Conservation (phyloP, 2,329 filamentous ascomycete species). For the Albifimbria verrucaria region DNA sequence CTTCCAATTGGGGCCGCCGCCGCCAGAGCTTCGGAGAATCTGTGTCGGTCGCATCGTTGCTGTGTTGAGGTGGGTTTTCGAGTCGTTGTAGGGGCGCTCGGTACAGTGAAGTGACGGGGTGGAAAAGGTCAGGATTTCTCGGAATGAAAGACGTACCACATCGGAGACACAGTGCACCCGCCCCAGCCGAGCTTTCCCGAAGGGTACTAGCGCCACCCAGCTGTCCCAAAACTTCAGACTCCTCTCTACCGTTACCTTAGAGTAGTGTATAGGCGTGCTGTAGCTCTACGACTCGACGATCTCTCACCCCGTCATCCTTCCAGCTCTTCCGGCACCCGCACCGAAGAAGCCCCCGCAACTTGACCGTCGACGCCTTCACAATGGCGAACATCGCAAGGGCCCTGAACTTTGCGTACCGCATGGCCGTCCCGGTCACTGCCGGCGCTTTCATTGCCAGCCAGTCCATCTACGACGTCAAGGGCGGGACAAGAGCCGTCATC, state of each 20-base stretch:
- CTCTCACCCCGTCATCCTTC: no score
- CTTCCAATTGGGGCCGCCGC: conserved; percentile 30
- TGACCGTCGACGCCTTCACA: conserved; percentile 8
- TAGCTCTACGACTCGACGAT: no score
- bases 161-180: conserved; percentile 21
- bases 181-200: conserved; percentile 32
- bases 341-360: neutral
- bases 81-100: conserved; percentile 16
- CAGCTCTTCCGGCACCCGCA: neutral
- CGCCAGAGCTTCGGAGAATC: conserved; percentile 24
- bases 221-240: conserved; percentile 1
- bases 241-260: no score
- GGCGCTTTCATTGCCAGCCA: conserved; percentile 67
- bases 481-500: conserved; percentile 92
- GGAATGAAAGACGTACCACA: neutral
- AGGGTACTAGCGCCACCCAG: conserved; percentile 24
- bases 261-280: no score
- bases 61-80: conserved; percentile 17
- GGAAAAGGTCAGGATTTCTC: conserved; percentile 25
- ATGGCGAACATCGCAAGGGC: conserved; percentile 56
- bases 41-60: conserved; percentile 40
- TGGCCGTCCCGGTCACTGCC: conserved; percentile 70
- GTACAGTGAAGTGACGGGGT: conserved; percentile 14
- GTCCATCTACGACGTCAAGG: conserved; percentile 95
- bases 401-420: conserved; percentile 61